Percentiles rank a stretch among this genome's conserved stretches.
These are phyloP conservation scores for Zymoseptoria tritici DNA, from an alignment of 2,329 filamentous ascomycete species.

Conservation along the genomic window DNA sequence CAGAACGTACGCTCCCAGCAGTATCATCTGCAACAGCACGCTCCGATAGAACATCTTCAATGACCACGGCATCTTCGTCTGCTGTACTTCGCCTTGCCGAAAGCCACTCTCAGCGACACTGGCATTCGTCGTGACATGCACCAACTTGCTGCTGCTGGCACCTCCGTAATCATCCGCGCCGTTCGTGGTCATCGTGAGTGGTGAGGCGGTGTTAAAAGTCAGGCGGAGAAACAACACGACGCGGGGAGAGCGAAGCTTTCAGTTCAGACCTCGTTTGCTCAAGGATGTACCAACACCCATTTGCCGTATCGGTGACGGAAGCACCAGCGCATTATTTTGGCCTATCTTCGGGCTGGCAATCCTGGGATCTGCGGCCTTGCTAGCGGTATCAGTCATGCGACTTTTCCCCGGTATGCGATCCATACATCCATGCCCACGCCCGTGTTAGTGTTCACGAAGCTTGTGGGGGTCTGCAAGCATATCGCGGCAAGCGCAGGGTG, in stretches of 20 bases:
- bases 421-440: neutral
- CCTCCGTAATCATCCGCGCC: neutral
- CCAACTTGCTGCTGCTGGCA: neutral
- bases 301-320: neutral
- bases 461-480: neutral
- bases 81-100: neutral
- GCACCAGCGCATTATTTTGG: neutral
- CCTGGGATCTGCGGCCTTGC: neutral
- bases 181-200: neutral
- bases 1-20: slow-evolving; percentile 17
- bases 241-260: too few species aligned
- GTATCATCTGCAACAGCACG: slow-evolving; percentile 20
- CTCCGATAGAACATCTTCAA: slow-evolving; percentile 13
- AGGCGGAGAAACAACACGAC: neutral
- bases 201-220: neutral
- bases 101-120: neutral
- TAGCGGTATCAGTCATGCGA: neutral
- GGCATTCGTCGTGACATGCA: neutral
- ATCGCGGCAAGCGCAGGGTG: neutral
- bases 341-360: neutral
- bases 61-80: slow-evolving; percentile 1
- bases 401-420: neutral
- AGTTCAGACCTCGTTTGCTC: neutral
- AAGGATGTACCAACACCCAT: neutral
- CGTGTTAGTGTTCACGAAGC: neutral